Percentiles rank a stretch among this genome's conserved stretches.
Evolutionary conservation across 306 rosid genomes (phyloP).

Genomic region (Crataegus laevigata): DNA sequence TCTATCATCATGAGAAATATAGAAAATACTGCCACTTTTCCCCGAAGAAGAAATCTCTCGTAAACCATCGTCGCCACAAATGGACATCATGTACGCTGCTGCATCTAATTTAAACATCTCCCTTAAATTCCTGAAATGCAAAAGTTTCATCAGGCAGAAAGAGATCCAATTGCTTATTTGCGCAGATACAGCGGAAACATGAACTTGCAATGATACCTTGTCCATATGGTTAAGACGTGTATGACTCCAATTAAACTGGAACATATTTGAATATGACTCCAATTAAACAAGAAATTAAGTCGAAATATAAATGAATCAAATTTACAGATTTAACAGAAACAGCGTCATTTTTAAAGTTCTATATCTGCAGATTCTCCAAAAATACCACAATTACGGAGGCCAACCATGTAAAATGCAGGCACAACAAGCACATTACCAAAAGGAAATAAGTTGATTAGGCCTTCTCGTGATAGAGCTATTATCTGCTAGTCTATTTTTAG

Average conservation of each 20-base stretch:
- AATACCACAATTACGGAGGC: neutral
- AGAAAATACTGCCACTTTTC: slow-evolving; percentile 98
- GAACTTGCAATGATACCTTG: neutral
- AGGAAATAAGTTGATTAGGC: no score
- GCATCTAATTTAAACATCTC: slow-evolving; percentile 98
- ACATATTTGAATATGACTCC: neutral
- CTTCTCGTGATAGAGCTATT: no score
- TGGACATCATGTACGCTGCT: slow-evolving; percentile 98
- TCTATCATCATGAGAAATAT: slow-evolving; percentile 90
- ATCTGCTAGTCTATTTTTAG: no score
- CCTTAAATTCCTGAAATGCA: slow-evolving; percentile 81
- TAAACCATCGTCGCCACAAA: slow-evolving; percentile 83
- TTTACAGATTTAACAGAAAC: neutral
- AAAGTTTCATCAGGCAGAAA: neutral
- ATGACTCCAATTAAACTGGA: neutral
- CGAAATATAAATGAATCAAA: neutral
- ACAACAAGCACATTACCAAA: neutral
- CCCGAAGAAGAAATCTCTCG: slow-evolving; percentile 88
- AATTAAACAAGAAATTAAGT: neutral
- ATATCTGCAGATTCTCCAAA: neutral
- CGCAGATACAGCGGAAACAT: neutral
- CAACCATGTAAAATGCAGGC: neutral
- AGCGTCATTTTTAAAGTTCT: neutral
- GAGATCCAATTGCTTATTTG: neutral
- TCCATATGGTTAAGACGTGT: neutral